Conservation (phyloP, 2,329 filamentous ascomycete species). For the Thyridium curvatum region DNA sequence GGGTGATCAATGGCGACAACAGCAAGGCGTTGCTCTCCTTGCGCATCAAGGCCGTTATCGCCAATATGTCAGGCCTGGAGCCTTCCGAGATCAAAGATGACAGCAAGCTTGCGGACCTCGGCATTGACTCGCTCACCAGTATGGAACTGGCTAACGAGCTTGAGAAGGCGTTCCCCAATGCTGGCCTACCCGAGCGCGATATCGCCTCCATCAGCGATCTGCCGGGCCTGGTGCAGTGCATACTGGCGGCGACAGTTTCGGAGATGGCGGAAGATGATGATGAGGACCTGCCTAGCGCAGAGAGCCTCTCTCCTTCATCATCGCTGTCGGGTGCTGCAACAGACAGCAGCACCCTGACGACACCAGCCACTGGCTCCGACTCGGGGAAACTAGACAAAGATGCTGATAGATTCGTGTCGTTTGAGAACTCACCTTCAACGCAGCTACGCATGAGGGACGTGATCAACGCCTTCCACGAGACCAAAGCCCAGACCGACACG, state of each 20-base stretch:
- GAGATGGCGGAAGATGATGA: no score
- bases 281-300: no score
- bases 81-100: slow-evolving; percentile 26
- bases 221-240: background rate
- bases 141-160: slow-evolving; percentile 40
- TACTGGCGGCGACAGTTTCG: background rate
- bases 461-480: slow-evolving; percentile 18
- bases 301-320: no score
- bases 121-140: slow-evolving; percentile 43
- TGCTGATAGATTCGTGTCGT: no score
- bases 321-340: no score
- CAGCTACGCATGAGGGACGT: slow-evolving; percentile 8
- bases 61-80: slow-evolving; percentile 27
- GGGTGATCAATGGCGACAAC: slow-evolving; percentile 3
- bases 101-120: slow-evolving; percentile 31
- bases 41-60: slow-evolving; percentile 12
- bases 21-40: no score
- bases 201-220: background rate
- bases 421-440: no score
- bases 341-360: no score
- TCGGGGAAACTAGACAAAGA: no score
- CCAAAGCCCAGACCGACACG: slow-evolving; percentile 19
- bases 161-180: slow-evolving; percentile 27
- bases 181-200: background rate
- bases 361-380: no score